Base-by-base conservation (phyloP, 805 yeast genomes). In the Ogataea parapolymorpha region DNA sequence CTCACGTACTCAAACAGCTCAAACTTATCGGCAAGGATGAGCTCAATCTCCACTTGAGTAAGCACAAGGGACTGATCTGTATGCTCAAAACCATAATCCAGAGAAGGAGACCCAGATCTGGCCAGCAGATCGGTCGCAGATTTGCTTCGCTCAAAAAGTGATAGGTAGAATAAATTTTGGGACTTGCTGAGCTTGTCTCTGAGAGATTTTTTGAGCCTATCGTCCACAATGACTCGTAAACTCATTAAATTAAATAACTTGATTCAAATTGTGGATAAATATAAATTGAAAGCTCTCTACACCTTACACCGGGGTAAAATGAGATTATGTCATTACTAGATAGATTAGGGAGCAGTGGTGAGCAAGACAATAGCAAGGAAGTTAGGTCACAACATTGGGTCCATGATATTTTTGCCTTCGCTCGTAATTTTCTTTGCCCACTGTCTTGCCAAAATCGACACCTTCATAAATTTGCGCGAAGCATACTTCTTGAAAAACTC, bases 401-500 rank as follows among this genome's bases (percentile, higher is more conserved):
- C 69, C 68, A 65, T 65, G 26, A 65, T 64, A 48, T 53, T 61
- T 47, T 67, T 72, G 36, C 73, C 71, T 45, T 75, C 80, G 31
- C 68, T 56, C 31, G 66, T 65, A 39, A 74, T 66, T 54, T 79
- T 75, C 58, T 82, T 79, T 17, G 90, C 93, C 93, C 93, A 85
- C 60, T 83, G 85, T 59, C 91, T 75, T 48, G 93, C 82, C 42
- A 83, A 70, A 14, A 84, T 76, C 42, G 88, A 80, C 20, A 89
- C 93, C 63, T 87, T 86, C 83, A 93, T 78, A 59, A 82, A 89
- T 61, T 85, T 83, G 59, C 88, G 80, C 24, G 93, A 79, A 35
- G 95, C 91, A 61, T 93, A 93, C 66, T 93, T 93, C 59, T 85
- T 86, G 70, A 88, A 89, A 58, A 91, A 88, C 61, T 88, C 96